Evolutionary conservation across 1,284 basidiomycete genomes (phyloP).

Genomic region (Fomitopsis palustris): DNA sequence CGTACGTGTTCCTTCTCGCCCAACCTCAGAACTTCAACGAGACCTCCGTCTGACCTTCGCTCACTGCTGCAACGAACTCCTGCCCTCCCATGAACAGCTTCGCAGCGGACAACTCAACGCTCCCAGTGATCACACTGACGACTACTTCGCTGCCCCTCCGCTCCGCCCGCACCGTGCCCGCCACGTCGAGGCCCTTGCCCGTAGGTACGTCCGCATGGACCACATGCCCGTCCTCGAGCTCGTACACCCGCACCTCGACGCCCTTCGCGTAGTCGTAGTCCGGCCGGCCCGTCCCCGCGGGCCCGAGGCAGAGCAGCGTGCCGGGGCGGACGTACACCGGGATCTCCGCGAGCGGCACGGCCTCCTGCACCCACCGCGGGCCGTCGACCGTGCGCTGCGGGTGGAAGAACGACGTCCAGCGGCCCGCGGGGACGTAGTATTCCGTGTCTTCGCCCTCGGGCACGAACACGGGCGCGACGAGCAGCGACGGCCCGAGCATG

Average conservation of each 20-base stretch:
- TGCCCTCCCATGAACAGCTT: slow-evolving; percentile 17
- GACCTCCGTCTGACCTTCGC: slow-evolving; percentile 12
- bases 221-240: slow-evolving; percentile 42
- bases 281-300: slow-evolving; percentile 49
- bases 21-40: slow-evolving; percentile 11
- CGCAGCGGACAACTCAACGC: slow-evolving; percentile 18
- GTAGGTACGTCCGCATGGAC: slow-evolving; percentile 43
- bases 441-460: slow-evolving; percentile 52
- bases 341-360: slow-evolving; percentile 53
- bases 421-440: slow-evolving; percentile 68
- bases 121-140: slow-evolving; percentile 26
- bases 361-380: slow-evolving; percentile 55
- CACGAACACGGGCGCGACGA: slow-evolving; percentile 73
- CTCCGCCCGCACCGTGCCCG: slow-evolving; percentile 36
- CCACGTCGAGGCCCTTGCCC: slow-evolving; percentile 34
- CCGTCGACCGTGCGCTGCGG: slow-evolving; percentile 44
- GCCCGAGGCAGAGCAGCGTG: slow-evolving; percentile 55
- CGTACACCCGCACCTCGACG: slow-evolving; percentile 52
- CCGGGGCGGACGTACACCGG: slow-evolving; percentile 65
- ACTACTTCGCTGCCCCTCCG: slow-evolving; percentile 25
- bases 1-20: background rate
- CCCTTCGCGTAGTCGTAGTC: slow-evolving; percentile 60
- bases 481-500: slow-evolving; percentile 67
- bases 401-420: slow-evolving; percentile 65
- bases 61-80: slow-evolving; percentile 6